Percentiles rank a stretch among this genome's conserved stretches.
Conservation (phyloP, 148 eudicot species). For the Rhododendron vialii region DNA sequence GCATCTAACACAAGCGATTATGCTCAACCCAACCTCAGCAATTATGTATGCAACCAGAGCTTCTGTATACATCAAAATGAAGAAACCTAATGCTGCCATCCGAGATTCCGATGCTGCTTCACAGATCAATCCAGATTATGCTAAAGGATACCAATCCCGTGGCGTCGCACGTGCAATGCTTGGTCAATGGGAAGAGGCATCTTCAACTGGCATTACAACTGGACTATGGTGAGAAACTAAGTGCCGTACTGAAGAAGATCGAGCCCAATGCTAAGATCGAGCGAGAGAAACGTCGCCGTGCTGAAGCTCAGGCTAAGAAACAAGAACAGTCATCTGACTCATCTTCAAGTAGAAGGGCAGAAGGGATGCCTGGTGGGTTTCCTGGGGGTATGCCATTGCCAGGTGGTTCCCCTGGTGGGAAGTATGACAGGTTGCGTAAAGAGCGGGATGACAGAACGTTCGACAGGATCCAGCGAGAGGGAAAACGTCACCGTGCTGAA, state of each 20-base stretch:
- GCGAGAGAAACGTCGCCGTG: slow-evolving; percentile 17
- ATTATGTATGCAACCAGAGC: slow-evolving; percentile 90
- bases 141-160: slow-evolving; percentile 80
- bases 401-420: slow-evolving; percentile 25
- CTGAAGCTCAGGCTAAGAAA: not conserved
- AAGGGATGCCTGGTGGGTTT: too few species aligned
- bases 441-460: slow-evolving; percentile 57
- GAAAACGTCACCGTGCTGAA: slow-evolving; percentile 57
- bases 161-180: slow-evolving; percentile 90
- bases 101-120: slow-evolving; percentile 87
- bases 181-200: slow-evolving; percentile 93
- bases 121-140: slow-evolving; percentile 90
- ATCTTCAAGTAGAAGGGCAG: too few species aligned
- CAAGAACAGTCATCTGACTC: too few species aligned
- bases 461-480: slow-evolving; percentile 37
- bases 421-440: slow-evolving; percentile 70
- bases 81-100: slow-evolving; percentile 94
- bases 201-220: slow-evolving; percentile 74
- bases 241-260: slow-evolving; percentile 51
- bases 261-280: too few species aligned
- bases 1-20: slow-evolving; percentile 72
- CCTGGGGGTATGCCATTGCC: too few species aligned
- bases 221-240: slow-evolving; percentile 83
- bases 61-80: slow-evolving; percentile 73
- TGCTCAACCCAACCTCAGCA: slow-evolving; percentile 79